Evolutionary conservation across 805 yeast species (phyloP), one percentile per base, ranked within the genome.

Genomic region (Aciculoconidium aculeatum): DNA sequence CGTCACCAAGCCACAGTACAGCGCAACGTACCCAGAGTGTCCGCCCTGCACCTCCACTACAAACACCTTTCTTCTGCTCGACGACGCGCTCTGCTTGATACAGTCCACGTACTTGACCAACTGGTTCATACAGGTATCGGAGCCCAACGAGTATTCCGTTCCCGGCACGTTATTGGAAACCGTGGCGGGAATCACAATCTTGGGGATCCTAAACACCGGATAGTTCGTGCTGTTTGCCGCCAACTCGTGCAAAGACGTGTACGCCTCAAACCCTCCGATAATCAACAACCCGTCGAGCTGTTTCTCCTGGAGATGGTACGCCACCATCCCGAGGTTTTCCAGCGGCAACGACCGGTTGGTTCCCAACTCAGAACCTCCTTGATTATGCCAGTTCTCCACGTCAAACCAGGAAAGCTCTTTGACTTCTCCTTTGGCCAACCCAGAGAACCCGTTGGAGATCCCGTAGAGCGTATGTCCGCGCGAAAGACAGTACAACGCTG

Each of bases 41-140:
- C 94, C 94, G 47, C 94, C 94, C 61, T 82, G 94, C 17, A 78
- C 81, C 49, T 82, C 94, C 37, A 82, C 83, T 19, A 82, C 84
- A 47, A 82, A 82, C 10, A 78, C 81, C 55, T 92, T 68, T 46
- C 81, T 73, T 66, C 90, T 70, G 1, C 87, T 72, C 11, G 88
- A 80, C 10, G 84, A 71, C 7, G 94, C 92, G 18, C 80, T 71
- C 54, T 82, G 88, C 45, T 80, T 79, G 27, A 81, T 75, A n/a
- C 77, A 74, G 49, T 80, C 90, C 65, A 87, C 80, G 55, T 81
- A 80, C 32, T 74, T 67, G 53, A 79, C 75, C 49, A 80, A 61
- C 21, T 78, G 67, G 51, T 80, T 81, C 51, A 80, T 60, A 55
- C 88, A 79, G 4, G 90, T 80, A 47, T 81, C 88, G 23, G 80